Base-by-base conservation (phyloP, 257 asterid species). In the Gynochthodes officinalis region DNA sequence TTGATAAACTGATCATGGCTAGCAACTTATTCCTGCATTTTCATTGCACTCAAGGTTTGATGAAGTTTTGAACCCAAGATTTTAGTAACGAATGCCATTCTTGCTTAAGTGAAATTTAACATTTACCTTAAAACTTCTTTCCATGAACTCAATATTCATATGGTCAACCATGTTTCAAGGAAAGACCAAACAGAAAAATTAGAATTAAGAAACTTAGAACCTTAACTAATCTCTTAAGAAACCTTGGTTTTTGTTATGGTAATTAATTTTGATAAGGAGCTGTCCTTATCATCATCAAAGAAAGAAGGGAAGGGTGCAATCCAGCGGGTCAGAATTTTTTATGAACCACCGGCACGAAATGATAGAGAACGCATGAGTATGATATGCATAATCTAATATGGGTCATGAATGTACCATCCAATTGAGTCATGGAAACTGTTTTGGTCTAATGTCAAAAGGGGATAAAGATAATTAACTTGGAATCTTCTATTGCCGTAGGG, bases 371-470 rank as follows among this genome's bases (percentile, higher is more conserved):
- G 49, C 18, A 2, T 13, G 52, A 23, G 48, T 72, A 25, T 11
- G 54, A 14, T 35, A 10, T n/a, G n/a, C n/a, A 23, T 25, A 25
- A 46, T 72, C n/a, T 25, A 25, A 46, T 72, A n/a, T 32, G 58
- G 37, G 57, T 48, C 40, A 60, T 11, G 40, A 23, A 46, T 71
- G 9, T 59, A 43, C 35, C 4, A 30, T 44, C 6, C 7, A 23
- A 35, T 48, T 48, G 58, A 27, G 19, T 49, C 15, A 25, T 18
- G 14, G 44, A 0, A 49, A 73, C 66, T 64, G 48, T 73, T 73
- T 39, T 39, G 64, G 77, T 73, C 72, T 18, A 64, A 39, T 19
- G 77, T 64, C 66, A 50, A 40, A 63, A 9, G 15, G 18, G n/a
- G 37, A 28, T 27, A n/a, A 53, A 37, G 43, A 63, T 10, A 37